Evolutionary conservation across 1,284 basidiomycete genomes (phyloP).

Genomic region (Psilocybe mexicana): DNA sequence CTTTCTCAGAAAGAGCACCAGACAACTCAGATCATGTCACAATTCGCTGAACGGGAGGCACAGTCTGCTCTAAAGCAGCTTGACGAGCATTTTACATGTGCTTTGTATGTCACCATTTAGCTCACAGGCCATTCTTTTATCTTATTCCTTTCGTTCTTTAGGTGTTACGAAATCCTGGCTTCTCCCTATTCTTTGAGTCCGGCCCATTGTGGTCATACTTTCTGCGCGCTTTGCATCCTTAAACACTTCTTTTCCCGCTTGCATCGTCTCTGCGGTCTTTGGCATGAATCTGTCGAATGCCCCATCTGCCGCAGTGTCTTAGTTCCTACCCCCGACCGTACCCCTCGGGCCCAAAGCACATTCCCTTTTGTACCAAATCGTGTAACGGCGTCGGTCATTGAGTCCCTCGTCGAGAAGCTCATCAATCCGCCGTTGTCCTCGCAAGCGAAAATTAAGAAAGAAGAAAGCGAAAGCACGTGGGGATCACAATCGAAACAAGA

Average conservation of each 20-base stretch:
- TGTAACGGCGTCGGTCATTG: slow-evolving; percentile 49
- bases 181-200: slow-evolving; percentile 59
- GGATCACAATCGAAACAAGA: slow-evolving; percentile 30
- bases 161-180: slow-evolving; percentile 53
- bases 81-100: slow-evolving; percentile 60
- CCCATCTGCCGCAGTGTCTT: slow-evolving; percentile 62
- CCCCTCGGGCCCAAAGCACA: slow-evolving; percentile 47
- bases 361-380: slow-evolving; percentile 67
- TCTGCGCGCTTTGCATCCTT: slow-evolving; percentile 62
- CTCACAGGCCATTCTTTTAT: not conserved
- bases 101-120: slow-evolving; percentile 40
- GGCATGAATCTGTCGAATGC: slow-evolving; percentile 67
- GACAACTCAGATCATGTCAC: slow-evolving; percentile 37
- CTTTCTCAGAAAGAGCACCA: slow-evolving; percentile 42
- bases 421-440: slow-evolving; percentile 32
- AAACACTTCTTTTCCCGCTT: slow-evolving; percentile 68
- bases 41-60: slow-evolving; percentile 41
- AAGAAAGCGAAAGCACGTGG: slow-evolving; percentile 38
- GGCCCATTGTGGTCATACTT: slow-evolving; percentile 61
- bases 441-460: slow-evolving; percentile 38
- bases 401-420: slow-evolving; percentile 49
- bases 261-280: slow-evolving; percentile 57
- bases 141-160: slow-evolving; percentile 20
- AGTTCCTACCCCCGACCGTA: slow-evolving; percentile 47
- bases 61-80: slow-evolving; percentile 46